Conservation (phyloP, 2,329 filamentous ascomycete species). For the Lachnellula arida region DNA sequence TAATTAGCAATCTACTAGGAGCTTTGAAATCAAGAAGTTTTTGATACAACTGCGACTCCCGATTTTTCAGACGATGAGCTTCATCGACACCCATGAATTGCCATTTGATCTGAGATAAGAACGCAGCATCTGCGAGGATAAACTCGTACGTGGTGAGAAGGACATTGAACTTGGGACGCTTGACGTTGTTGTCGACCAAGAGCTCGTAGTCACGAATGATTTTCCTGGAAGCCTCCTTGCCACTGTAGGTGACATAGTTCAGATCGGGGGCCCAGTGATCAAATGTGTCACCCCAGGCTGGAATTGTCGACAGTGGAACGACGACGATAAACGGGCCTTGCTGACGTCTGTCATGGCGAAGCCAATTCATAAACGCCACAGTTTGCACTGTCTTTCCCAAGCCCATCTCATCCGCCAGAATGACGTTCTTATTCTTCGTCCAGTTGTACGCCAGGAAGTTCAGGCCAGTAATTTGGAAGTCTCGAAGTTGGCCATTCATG, state of each 20-base stretch:
- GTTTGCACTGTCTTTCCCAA: constrained; percentile 98
- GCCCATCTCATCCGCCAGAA: constrained; percentile 97
- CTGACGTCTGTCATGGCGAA: constrained; percentile 82
- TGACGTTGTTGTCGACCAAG: constrained; percentile 77
- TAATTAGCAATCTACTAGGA: constrained; percentile 87
- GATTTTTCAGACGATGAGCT: constrained; percentile 93
- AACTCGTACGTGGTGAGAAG: constrained; percentile 97
- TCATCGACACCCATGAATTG: constrained; percentile 96
- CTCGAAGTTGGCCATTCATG: constrained; percentile 75
- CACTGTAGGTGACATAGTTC: constrained; percentile 96
- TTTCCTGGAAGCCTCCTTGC: constrained; percentile 77
- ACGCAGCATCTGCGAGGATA: constrained; percentile 78
- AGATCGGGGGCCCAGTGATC: constrained; percentile 93
- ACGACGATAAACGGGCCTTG: constrained; percentile 95
- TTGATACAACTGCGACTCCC: constrained; percentile 87
- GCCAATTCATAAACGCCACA: constrained; percentile 94
- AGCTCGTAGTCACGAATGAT: constrained; percentile 91
- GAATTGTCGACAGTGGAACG: constrained; percentile 95
- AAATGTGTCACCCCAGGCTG: constrained; percentile 97
- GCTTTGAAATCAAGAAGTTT: constrained; percentile 82
- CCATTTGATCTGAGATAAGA: constrained; percentile 90
- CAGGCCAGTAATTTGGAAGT: constrained; percentile 89
- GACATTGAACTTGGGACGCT: constrained; percentile 95
- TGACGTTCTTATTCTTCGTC: constrained; percentile 91
- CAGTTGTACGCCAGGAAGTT: constrained; percentile 97